Conservation (phyloP, 2,329 filamentous ascomycete genomes). For the Colletotrichum abscissum region DNA sequence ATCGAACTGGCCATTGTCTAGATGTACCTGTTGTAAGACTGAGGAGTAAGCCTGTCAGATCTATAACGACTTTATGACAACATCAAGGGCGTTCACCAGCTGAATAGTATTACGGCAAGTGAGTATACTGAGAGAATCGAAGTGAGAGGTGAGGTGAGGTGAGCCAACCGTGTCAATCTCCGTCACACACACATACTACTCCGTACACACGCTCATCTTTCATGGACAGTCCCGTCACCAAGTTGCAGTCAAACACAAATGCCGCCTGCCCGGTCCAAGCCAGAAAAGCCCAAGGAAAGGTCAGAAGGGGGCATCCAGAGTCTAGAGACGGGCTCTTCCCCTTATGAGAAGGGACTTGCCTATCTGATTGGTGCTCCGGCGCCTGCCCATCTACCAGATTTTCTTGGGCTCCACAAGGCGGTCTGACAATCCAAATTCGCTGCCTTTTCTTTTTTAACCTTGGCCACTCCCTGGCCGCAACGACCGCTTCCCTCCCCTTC, state of each 20-base stretch:
- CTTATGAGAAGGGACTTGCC: constrained; percentile 20
- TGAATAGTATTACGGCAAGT: not conserved
- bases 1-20: not conserved
- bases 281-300: not conserved
- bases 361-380: constrained; percentile 29
- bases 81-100: not conserved
- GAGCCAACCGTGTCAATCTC: not conserved
- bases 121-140: not conserved
- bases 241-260: not conserved
- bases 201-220: not conserved
- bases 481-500: constrained; percentile 28
- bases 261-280: not conserved
- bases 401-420: constrained; percentile 33
- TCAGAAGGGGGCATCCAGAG: not conserved
- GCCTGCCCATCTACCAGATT: constrained; percentile 24
- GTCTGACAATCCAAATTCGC: constrained; percentile 27
- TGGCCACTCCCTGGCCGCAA: constrained; percentile 29
- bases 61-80: not conserved
- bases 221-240: not conserved
- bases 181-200: not conserved
- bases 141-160: not conserved
- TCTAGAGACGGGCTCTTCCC: constrained; percentile 16
- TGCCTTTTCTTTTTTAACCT: constrained; percentile 28
- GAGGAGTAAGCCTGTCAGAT: not conserved
- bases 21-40: not conserved